Base-by-base conservation (phyloP, 495 filamentous ascomycete species). In the Chaetomium fimeti region DNA sequence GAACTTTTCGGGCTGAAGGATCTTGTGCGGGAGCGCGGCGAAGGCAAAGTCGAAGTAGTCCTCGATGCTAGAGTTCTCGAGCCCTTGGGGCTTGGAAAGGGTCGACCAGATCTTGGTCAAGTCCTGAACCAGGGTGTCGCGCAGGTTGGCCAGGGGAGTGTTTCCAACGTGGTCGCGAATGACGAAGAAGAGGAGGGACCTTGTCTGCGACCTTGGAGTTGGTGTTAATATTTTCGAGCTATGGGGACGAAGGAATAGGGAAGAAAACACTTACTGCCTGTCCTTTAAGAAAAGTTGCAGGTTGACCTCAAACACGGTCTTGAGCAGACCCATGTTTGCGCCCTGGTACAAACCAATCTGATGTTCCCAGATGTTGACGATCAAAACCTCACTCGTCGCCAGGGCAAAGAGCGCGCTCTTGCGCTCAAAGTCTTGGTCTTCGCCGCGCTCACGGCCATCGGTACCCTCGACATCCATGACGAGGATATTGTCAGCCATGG, bases 401-500 rank as follows among this genome's bases (percentile, higher is more conserved):
- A 98, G 82, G 20, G 94, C 94, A 75, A 98, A 98, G 20, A 98
- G 84, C 36, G 94, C 94, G 75, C 91, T 95, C 79, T 98, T 98
- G 68, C 94, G 85, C 83, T 98, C 94, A 73, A 98, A 98, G 73
- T 98, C 94, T 77, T 98, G 94, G 73, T 98, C 94, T 75, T 98
- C 94, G 61, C 94, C 94, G 70, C 94, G 83, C 79, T 98, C 94
- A 66, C 94, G 87, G 57, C 94, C 94, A 77, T 98, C 94, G 13
- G 94, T 98, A 68, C 94, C 94, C 76, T 98, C 94, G 48, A 98
- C 94, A 74, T 98, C 94, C 94, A 98, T 98, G 67, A 98, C 93
- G 65, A 98, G 78, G 71, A 98, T 97, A 73, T 98, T 98, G 61
- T 95, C 91, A 68, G 92, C 93, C 93, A 97, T 97, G 54, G 77